A percentile compares a stretch with the other conserved stretches of the same genome.
These are phyloP conservation scores for Colletotrichum sp. DNA, from an alignment of 2,329 filamentous ascomycete genomes.

Conservation along the genomic window DNA sequence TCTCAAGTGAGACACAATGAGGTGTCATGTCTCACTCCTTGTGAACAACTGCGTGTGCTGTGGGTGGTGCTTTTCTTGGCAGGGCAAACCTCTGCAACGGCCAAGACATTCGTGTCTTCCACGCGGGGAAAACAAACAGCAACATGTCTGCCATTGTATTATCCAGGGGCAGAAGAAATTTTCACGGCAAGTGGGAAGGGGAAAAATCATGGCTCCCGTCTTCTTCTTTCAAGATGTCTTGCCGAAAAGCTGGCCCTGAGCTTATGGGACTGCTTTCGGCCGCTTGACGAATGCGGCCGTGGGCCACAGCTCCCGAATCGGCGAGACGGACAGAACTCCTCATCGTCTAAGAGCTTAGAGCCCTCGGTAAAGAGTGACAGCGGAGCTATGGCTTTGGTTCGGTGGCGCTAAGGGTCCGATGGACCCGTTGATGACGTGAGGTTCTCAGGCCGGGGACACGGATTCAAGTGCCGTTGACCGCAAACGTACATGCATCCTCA, in stretches of 20 bases:
- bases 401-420: background rate
- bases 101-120: background rate
- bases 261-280: background rate
- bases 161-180: background rate
- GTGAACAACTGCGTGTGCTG: background rate
- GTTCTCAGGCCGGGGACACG: background rate
- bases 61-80: background rate
- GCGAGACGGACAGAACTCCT: background rate
- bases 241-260: background rate
- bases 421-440: background rate
- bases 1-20: background rate
- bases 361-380: background rate
- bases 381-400: background rate
- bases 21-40: background rate
- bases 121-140: background rate
- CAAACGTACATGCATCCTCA: background rate
- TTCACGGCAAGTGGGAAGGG: background rate
- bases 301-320: background rate
- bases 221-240: background rate
- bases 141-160: background rate
- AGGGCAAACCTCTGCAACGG: background rate
- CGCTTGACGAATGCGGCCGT: background rate
- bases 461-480: background rate
- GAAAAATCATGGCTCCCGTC: background rate
- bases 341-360: background rate